These are phyloP conservation scores for Serendipita sp. DNA, from an alignment of 768 basidiomycete species.

Conservation along the genomic window DNA sequence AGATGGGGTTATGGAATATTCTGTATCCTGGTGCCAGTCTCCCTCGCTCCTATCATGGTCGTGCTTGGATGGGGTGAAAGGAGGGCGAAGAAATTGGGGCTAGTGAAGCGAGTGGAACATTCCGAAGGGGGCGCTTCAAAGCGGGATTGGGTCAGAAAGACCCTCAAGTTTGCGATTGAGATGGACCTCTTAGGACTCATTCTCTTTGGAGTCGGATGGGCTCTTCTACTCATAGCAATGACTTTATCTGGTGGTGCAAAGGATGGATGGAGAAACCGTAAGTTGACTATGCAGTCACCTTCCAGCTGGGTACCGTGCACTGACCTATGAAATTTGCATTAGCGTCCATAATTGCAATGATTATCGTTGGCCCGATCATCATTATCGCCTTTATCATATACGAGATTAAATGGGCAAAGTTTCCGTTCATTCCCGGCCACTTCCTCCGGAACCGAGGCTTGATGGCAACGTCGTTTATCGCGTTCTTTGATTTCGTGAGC, in stretches of 20 bases:
- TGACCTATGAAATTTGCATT: slow-evolving; percentile 10
- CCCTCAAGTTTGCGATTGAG: slow-evolving; percentile 16
- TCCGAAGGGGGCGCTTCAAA: not conserved
- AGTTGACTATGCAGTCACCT: not conserved
- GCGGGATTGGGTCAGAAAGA: not conserved
- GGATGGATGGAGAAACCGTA: slow-evolving; percentile 32
- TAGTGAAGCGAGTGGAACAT: slow-evolving; percentile 12
- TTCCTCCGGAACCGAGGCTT: slow-evolving; percentile 46
- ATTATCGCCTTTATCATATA: slow-evolving; percentile 27
- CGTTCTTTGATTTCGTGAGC: slow-evolving; percentile 45
- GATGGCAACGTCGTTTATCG: slow-evolving; percentile 41
- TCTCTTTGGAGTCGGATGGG: slow-evolving; percentile 32
- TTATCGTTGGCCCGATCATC: slow-evolving; percentile 30
- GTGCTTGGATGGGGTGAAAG: slow-evolving; percentile 41
- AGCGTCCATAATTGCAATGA: slow-evolving; percentile 38
- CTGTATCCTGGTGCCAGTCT: slow-evolving; percentile 35
- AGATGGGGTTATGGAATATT: slow-evolving; percentile 57
- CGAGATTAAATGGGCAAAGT: slow-evolving; percentile 34
- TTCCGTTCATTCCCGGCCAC: slow-evolving; percentile 44
- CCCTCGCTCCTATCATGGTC: slow-evolving; percentile 35
- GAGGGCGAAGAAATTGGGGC: slow-evolving; percentile 27
- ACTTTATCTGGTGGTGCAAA: slow-evolving; percentile 29
- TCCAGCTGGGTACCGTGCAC: not conserved
- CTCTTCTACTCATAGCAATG: slow-evolving; percentile 38
- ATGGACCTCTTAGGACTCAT: slow-evolving; percentile 36